Base-by-base conservation (phyloP, 805 yeast genomes). In the Sugiyamaella smithiae region DNA sequence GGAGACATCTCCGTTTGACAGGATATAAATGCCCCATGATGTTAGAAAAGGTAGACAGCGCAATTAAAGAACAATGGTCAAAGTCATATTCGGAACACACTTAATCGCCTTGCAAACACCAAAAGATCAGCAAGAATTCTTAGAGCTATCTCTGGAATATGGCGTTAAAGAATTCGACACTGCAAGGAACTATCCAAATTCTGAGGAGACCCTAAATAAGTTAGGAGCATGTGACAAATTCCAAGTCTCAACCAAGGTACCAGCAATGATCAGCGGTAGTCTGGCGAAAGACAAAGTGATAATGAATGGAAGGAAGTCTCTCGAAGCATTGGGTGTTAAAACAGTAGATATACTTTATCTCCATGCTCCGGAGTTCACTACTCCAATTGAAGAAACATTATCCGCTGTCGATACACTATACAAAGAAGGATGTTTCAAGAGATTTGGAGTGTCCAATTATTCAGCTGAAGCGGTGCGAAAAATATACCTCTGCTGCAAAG, bases 381-480 rank as follows among this genome's bases (percentile, higher is more conserved):
- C 61, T 1, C 62, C 62, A 3, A 52, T 50, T 37, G 56, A 54
- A 37, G 63, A 61, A 38, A 57, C 65, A 7, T 45, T 57, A n/a
- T 56, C 55, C 25, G 56, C 63, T 31, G 56, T 62, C 23, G 46
- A 57, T 41, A 55, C 49, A 2, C 55, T 62, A 24, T 51, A 53
- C 43, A 45, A 51, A 40, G 50, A 48, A 16, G 64, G 65, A 2
- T 56, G 53, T 41, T 62, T 58, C 51, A 54, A 56, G 46, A 46
- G 49, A 40, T 59, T 61, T 33, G 66, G 65, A 17, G 29, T 62
- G 14, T 61, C 65, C 16, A 60, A 60, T 51, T 61, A 44, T 37
- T 19, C 54, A 2, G 54, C 61, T n/a, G 46, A 40, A 17, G 63
- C 56, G 19, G 64, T 58, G 35, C 48, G 51, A 38, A 38, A 50